Evolutionary conservation across 371 early-diverging fungal genomes (phyloP).

Genomic region (Mucor irregularis): DNA sequence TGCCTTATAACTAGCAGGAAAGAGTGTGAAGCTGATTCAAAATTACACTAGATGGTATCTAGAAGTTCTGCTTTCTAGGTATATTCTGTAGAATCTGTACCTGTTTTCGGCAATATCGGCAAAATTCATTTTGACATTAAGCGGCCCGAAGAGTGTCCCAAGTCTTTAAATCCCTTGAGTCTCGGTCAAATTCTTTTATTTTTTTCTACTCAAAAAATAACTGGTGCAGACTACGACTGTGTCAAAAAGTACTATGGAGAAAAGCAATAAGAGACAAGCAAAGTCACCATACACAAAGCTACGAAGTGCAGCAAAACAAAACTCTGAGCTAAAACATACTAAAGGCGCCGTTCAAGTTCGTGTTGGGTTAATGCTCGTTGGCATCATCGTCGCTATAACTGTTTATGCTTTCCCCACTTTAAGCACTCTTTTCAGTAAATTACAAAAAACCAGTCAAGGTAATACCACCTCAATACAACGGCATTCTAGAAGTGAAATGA

Average conservation of each 20-base stretch:
- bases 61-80: no score
- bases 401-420: conserved; percentile 9
- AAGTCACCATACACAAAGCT: conserved; percentile 15
- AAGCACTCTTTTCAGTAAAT: neutral
- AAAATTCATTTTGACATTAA: neutral
- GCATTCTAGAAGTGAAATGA: neutral
- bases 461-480: no score
- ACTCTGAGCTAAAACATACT: conserved; percentile 1
- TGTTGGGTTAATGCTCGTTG: conserved; percentile 7
- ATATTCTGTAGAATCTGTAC: no score
- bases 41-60: no score
- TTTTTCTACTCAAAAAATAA: neutral
- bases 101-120: neutral
- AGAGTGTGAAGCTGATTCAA: no score
- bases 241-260: no score
- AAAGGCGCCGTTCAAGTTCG: conserved; percentile 6
- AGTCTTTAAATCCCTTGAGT: no score
- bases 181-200: conserved; percentile 2
- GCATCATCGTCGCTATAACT: neutral
- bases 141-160: no score
- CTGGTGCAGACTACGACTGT: no score
- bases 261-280: neutral
- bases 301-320: conserved; percentile 9
- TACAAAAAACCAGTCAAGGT: neutral
- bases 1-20: no score